phyloP scores from a whole-genome alignment of 2,329 filamentous ascomycete species.

The Trematosphaeria pertusa region DNA sequence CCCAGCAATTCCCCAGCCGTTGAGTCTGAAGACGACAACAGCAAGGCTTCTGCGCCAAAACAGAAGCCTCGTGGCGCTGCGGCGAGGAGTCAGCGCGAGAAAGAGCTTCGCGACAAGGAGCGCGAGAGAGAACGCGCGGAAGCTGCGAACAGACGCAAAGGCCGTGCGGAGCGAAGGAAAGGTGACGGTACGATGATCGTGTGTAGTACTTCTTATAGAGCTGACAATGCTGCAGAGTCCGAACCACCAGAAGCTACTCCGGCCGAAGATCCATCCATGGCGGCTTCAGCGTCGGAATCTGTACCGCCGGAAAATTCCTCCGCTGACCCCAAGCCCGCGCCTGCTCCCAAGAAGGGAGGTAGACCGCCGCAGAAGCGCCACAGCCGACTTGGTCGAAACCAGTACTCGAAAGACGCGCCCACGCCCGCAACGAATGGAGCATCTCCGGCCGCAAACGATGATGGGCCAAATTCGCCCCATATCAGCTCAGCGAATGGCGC shows the following conservation, averaged over 20 bases:
- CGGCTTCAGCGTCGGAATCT: conserved; percentile 30
- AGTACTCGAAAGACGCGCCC: conserved; percentile 44
- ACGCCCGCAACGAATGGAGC: conserved; percentile 41
- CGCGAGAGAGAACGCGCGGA: conserved; percentile 76
- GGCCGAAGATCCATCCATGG: conserved; percentile 36
- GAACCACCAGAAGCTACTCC: conserved; percentile 35
- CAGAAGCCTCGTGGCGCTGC: conserved; percentile 56
- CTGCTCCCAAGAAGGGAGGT: conserved; percentile 41
- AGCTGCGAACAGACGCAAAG: conserved; percentile 79
- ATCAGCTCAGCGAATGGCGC: conserved; percentile 38
- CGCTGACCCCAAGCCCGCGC: conserved; percentile 33
- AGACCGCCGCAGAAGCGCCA: conserved; percentile 43
- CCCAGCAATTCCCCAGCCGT: conserved; percentile 59
- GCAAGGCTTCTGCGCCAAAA: conserved; percentile 52
- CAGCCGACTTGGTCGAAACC: conserved; percentile 46
- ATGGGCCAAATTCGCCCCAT: conserved; percentile 41
- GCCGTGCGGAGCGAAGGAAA: conserved; percentile 79
- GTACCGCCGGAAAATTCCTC: conserved; percentile 33
- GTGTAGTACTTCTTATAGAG: conserved; percentile 22
- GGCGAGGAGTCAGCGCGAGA: conserved; percentile 61
- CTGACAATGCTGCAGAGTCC: conserved; percentile 35
- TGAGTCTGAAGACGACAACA: conserved; percentile 74
- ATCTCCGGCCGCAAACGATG: conserved; percentile 35
- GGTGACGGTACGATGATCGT: conserved; percentile 71
- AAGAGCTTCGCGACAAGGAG: conserved; percentile 70